Evolutionary conservation across 352 stramenopile species (phyloP).

Genomic region (Pythium guiyangense): DNA sequence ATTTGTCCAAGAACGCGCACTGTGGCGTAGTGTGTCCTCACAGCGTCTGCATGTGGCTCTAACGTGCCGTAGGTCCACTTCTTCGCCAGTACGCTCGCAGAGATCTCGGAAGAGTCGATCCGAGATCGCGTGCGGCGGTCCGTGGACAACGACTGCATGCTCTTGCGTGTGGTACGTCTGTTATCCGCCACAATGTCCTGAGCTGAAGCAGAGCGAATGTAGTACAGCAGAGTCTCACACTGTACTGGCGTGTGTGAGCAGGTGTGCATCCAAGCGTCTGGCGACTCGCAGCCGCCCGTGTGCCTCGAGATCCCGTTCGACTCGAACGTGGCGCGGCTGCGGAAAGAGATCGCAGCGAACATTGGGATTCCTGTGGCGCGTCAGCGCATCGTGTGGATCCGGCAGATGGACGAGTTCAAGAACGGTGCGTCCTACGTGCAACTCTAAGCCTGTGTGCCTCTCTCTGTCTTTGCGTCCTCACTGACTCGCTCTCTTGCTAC

Average conservation of each 20-base stretch:
- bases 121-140: conserved; percentile 76
- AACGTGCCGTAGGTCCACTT: conserved; percentile 68
- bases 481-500: not conserved
- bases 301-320: conserved; percentile 83
- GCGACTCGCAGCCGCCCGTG: conserved; percentile 68
- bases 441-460: too few species aligned
- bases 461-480: not conserved
- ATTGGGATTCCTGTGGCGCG: conserved; percentile 76
- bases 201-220: too few species aligned
- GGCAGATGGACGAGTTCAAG: conserved; percentile 78
- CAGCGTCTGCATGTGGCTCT: too few species aligned
- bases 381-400: conserved; percentile 89
- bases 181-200: not conserved
- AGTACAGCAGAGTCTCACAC: too few species aligned
- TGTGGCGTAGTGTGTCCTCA: not conserved
- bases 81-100: conserved; percentile 65
- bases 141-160: conserved; percentile 85
- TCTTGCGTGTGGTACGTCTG: conserved; percentile 70
- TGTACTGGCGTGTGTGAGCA: too few species aligned
- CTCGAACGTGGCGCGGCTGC: conserved; percentile 61
- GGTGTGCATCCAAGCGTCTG: conserved; percentile 82
- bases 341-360: conserved; percentile 72
- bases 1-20: not conserved
- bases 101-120: conserved; percentile 85
- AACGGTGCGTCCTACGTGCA: too few species aligned